Conservation (phyloP, 1,139 yeast genomes). For the Candida sp. region DNA sequence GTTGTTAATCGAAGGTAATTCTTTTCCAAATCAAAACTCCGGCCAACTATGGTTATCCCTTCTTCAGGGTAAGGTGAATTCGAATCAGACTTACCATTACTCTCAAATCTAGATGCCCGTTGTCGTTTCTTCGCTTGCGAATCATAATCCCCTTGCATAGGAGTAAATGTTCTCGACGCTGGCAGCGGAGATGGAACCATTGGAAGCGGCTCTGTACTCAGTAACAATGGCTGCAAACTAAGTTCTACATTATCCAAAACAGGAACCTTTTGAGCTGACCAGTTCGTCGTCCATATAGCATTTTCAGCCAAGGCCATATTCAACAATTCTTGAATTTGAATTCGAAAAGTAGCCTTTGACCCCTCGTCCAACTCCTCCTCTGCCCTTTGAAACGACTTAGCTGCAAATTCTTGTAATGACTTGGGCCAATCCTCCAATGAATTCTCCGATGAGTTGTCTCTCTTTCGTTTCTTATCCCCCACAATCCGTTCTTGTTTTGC, state of each 20-base stretch:
- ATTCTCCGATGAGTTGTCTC: background rate
- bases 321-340: slow-evolving; percentile 26
- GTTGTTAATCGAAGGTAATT: slow-evolving; percentile 81
- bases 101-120: slow-evolving; percentile 49
- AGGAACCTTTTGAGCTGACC: slow-evolving; percentile 59
- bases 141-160: slow-evolving; percentile 16
- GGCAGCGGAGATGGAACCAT: background rate
- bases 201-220: background rate
- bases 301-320: slow-evolving; percentile 43
- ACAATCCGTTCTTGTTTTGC: background rate
- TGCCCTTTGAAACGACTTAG: slow-evolving; percentile 20
- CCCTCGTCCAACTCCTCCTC: slow-evolving; percentile 13
- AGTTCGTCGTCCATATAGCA: slow-evolving; percentile 52
- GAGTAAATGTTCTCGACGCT: background rate
- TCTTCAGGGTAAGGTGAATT: slow-evolving; percentile 3
- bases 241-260: slow-evolving; percentile 26
- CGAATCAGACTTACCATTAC: slow-evolving; percentile 3
- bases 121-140: slow-evolving; percentile 40
- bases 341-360: slow-evolving; percentile 20
- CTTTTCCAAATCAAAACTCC: slow-evolving; percentile 66
- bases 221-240: background rate
- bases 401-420: slow-evolving; percentile 29
- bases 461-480: background rate
- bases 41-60: slow-evolving; percentile 53
- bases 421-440: slow-evolving; percentile 25